Evolutionary conservation across 805 yeast species (phyloP).

Genomic region (Blastobotrys terrestris): DNA sequence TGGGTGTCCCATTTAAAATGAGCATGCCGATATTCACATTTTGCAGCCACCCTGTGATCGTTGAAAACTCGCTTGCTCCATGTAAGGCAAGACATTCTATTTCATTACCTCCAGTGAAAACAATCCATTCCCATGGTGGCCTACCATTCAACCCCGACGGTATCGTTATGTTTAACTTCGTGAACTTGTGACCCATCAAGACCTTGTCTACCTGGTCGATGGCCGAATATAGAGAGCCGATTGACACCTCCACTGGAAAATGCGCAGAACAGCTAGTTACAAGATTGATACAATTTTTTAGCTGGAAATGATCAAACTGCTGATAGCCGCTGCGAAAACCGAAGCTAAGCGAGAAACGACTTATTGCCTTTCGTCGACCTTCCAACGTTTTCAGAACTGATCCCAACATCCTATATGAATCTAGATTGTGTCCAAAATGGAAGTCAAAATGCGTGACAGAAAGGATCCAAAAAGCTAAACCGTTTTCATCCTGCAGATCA

Average conservation of each 20-base stretch:
- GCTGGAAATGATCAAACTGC: not conserved
- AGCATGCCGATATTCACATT: not conserved
- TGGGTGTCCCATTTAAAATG: not conserved
- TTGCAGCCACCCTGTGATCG: not conserved
- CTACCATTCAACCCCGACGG: not conserved
- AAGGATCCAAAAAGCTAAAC: not conserved
- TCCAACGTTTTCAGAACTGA: not conserved
- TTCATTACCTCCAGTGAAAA: not conserved
- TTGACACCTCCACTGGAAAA: not conserved
- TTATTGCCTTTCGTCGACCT: not conserved
- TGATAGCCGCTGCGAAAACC: not conserved
- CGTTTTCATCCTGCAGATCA: not conserved
- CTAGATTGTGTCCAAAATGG: not conserved
- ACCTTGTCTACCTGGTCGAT: not conserved
- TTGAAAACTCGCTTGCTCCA: not conserved
- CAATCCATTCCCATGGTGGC: not conserved
- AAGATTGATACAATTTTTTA: not conserved
- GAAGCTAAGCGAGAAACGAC: not conserved
- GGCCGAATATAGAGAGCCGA: not conserved
- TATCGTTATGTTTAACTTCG: not conserved
- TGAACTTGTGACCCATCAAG: not conserved
- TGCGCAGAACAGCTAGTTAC: not conserved
- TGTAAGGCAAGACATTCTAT: not conserved
- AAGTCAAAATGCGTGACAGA: not conserved
- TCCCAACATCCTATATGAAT: not conserved